These are phyloP conservation scores for Wallemia ichthyophaga DNA, from an alignment of 1,284 basidiomycete species.

Conservation along the genomic window DNA sequence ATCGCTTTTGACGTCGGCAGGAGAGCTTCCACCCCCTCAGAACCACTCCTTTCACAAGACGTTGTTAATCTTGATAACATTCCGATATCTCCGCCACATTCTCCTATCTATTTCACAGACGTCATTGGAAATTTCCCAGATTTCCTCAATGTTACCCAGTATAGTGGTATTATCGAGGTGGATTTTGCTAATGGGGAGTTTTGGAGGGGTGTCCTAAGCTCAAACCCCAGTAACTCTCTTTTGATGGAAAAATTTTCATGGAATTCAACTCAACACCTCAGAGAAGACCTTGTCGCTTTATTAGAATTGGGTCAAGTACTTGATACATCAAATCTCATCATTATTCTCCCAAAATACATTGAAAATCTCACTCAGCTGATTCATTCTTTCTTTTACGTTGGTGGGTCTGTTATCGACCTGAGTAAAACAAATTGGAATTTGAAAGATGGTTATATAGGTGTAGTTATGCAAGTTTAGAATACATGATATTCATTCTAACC, in stretches of 20 bases:
- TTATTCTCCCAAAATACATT: background rate
- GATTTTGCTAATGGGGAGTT: background rate
- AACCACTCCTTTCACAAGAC: no score
- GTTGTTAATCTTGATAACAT: no score
- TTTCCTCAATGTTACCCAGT: background rate
- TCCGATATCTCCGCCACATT: no score
- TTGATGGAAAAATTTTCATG: background rate
- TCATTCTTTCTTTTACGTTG: background rate
- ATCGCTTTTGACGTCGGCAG: background rate
- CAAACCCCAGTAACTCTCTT: background rate
- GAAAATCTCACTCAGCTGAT: background rate
- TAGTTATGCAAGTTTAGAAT: background rate
- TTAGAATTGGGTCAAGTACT: background rate
- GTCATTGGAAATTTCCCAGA: background rate
- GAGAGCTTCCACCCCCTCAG: background rate
- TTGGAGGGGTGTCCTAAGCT: background rate
- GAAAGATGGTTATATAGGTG: background rate
- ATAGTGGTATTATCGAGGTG: background rate
- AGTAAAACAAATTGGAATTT: background rate
- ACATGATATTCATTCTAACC: background rate
- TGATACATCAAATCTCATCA: background rate
- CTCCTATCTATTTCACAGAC: background rate
- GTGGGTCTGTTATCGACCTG: background rate
- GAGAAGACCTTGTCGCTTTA: background rate
- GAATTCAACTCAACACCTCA: background rate